phyloP scores from a whole-genome alignment of 2,329 filamentous ascomycete genomes.

The Lasiodiplodia sp. region DNA sequence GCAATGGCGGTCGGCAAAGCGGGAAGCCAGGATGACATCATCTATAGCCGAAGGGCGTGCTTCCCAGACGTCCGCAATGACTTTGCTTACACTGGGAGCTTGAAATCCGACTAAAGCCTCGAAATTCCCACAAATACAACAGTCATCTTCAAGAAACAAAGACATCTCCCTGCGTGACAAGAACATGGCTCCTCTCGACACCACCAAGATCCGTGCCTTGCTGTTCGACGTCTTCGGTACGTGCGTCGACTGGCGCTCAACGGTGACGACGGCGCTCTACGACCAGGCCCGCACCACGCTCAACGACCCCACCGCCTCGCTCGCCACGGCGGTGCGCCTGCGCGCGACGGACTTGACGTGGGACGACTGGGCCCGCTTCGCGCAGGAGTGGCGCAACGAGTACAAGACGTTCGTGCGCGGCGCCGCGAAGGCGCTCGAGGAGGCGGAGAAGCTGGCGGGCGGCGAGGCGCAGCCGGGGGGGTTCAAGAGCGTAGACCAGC shows the following conservation, averaged over 20 bases:
- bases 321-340: constrained; percentile 56
- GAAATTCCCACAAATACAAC: neutral
- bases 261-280: constrained; percentile 67
- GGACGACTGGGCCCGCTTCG: constrained; percentile 69
- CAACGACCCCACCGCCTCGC: constrained; percentile 52
- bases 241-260: constrained; percentile 77
- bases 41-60: constrained; percentile 15
- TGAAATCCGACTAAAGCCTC: neutral
- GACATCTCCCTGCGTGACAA: too few species aligned
- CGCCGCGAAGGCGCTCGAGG: constrained; percentile 51
- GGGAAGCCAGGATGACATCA: constrained; percentile 22
- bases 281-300: constrained; percentile 57
- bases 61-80: neutral
- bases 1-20: constrained; percentile 7
- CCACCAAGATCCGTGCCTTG: constrained; percentile 61
- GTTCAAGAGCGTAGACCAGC: constrained; percentile 76
- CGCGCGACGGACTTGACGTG: constrained; percentile 60
- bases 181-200: constrained; percentile 23
- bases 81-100: too few species aligned
- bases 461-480: constrained; percentile 38
- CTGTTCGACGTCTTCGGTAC: constrained; percentile 83
- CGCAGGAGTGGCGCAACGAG: constrained; percentile 72
- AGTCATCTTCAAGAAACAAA: neutral
- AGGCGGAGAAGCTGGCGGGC: neutral
- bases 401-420: constrained; percentile 68